Evolutionary conservation across 2,329 filamentous ascomycete genomes (phyloP).

Genomic region (Sclerotinia sclerotiorum): DNA sequence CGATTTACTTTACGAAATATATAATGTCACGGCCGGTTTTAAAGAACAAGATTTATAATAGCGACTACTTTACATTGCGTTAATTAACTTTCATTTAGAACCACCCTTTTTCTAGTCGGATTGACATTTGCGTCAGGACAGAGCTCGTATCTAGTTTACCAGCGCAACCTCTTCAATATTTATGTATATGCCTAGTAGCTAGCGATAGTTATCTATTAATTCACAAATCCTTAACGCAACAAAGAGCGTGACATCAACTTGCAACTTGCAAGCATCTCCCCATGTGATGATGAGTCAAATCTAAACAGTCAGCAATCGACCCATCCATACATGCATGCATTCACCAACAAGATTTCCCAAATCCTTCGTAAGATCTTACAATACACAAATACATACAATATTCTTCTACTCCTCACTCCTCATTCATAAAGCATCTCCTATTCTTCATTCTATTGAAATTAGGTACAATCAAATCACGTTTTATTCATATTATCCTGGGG

Average conservation of each 20-base stretch:
- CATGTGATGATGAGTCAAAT: conserved; percentile 17
- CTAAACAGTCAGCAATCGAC: background rate
- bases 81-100: background rate
- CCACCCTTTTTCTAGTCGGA: background rate
- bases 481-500: no score
- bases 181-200: background rate
- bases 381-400: background rate
- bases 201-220: background rate
- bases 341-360: no score
- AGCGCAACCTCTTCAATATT: background rate
- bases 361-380: background rate
- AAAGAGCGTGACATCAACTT: background rate
- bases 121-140: background rate
- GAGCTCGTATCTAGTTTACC: background rate
- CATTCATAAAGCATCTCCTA: no score
- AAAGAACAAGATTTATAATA: background rate
- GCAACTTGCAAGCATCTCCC: background rate
- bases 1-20: background rate
- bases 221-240: background rate
- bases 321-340: no score
- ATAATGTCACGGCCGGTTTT: background rate
- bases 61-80: background rate
- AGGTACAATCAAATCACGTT: no score
- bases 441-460: no score
- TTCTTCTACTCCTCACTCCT: no score